These are phyloP conservation scores for Phytophthora sp. DNA, from an alignment of 352 stramenopile genomes.

Conservation along the genomic window DNA sequence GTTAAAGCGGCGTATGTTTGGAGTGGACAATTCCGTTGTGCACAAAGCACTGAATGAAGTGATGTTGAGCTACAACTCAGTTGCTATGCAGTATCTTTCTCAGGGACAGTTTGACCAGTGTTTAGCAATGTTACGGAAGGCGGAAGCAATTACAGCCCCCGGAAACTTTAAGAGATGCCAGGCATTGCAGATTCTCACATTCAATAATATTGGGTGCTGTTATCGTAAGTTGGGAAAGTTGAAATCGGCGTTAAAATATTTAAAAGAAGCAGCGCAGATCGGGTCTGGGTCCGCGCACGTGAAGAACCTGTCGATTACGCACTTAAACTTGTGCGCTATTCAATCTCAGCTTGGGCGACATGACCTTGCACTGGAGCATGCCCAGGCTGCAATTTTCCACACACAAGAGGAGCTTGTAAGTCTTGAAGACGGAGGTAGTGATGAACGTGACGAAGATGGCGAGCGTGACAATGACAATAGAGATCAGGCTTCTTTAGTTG, in stretches of 20 bases:
- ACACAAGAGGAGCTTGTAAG: slow-evolving; percentile 80
- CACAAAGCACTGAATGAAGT: slow-evolving; percentile 63
- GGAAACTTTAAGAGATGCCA: slow-evolving; percentile 72
- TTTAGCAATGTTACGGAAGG: slow-evolving; percentile 75
- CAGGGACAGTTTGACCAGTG: slow-evolving; percentile 66
- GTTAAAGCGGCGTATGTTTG: slow-evolving; percentile 82
- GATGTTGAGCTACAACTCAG: slow-evolving; percentile 75
- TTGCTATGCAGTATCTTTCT: slow-evolving; percentile 76
- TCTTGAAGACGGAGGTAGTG: slow-evolving; percentile 31
- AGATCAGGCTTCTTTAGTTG: slow-evolving; percentile 15
- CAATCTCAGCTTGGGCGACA: slow-evolving; percentile 77
- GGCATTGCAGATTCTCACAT: slow-evolving; percentile 81
- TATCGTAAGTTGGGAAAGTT: slow-evolving; percentile 82
- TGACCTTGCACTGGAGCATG: slow-evolving; percentile 74
- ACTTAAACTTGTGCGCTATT: slow-evolving; percentile 84
- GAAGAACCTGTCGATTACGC: slow-evolving; percentile 82
- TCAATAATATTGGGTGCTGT: slow-evolving; percentile 85
- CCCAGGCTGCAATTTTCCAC: slow-evolving; percentile 82
- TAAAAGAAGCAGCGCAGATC: slow-evolving; percentile 74
- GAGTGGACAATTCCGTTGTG: slow-evolving; percentile 61
- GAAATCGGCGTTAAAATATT: slow-evolving; percentile 75
- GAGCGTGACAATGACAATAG: neutral
- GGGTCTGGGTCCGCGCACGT: slow-evolving; percentile 58
- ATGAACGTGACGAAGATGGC: slow-evolving; percentile 14
- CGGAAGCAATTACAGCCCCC: slow-evolving; percentile 65